phyloP scores from a whole-genome alignment of 116 monocot genomes.

The Papilionanthe hybrid region DNA sequence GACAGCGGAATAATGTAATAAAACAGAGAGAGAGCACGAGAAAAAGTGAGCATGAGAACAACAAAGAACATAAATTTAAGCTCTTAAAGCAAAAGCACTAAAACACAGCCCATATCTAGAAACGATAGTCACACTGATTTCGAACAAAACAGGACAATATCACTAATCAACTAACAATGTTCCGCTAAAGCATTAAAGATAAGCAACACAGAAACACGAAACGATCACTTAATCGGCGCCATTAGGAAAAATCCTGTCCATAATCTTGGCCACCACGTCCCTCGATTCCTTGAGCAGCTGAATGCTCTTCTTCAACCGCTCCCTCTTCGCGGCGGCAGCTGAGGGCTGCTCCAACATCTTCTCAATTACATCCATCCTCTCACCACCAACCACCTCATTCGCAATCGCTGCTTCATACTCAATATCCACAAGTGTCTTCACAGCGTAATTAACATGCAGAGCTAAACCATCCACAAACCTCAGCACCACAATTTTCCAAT shows the following conservation, averaged over 20 bases:
- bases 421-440: slow-evolving; percentile 43
- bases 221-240: neutral
- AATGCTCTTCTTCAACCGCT: slow-evolving; percentile 39
- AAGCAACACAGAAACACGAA: neutral
- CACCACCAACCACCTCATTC: slow-evolving; percentile 29
- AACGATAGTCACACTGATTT: too few relatives aligned
- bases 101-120: too few relatives aligned
- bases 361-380: slow-evolving; percentile 17
- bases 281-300: slow-evolving; percentile 45
- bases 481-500: slow-evolving; percentile 41
- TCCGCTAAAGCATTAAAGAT: neutral
- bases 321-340: slow-evolving; percentile 29
- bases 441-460: slow-evolving; percentile 21
- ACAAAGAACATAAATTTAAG: too few relatives aligned
- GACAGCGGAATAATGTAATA: too few relatives aligned
- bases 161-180: too few relatives aligned
- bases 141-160: too few relatives aligned
- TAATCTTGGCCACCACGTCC: slow-evolving; percentile 35
- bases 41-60: too few relatives aligned
- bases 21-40: too few relatives aligned
- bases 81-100: too few relatives aligned
- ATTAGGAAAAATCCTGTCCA: slow-evolving; percentile 17
- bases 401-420: slow-evolving; percentile 40
- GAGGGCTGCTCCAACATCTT: slow-evolving; percentile 52
- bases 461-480: slow-evolving; percentile 41